Conservation (phyloP, 345 rosid genomes). For the Eucalyptus camaldulensis region DNA sequence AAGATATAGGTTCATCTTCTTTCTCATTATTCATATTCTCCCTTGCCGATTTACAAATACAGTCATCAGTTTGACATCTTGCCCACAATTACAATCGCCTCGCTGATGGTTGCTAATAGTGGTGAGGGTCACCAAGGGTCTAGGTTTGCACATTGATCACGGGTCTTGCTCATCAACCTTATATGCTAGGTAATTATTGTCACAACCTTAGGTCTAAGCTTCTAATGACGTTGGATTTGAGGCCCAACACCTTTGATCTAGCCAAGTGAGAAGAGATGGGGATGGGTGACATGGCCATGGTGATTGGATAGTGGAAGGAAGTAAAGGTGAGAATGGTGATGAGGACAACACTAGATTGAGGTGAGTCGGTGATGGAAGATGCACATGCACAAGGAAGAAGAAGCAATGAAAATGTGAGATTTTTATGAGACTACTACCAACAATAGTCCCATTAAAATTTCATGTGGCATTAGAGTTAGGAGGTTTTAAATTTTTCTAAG, state of each 20-base stretch:
- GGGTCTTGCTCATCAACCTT: neutral
- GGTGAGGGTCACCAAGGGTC: neutral
- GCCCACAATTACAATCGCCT: neutral
- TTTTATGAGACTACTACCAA: too few relatives aligned
- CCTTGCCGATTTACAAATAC: accelerated
- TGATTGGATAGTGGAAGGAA: neutral
- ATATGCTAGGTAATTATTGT: neutral
- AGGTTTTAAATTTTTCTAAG: too few relatives aligned
- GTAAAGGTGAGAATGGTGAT: neutral
- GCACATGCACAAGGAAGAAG: neutral
- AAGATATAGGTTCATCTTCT: neutral
- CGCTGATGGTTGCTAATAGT: neutral
- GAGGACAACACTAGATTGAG: neutral
- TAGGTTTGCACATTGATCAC: neutral
- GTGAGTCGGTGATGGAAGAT: neutral
- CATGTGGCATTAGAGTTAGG: too few relatives aligned
- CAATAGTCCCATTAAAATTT: too few relatives aligned
- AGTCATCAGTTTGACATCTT: neutral
- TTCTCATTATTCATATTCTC: neutral
- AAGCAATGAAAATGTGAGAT: neutral
- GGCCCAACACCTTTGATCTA: neutral
- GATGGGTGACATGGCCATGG: neutral
- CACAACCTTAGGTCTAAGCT: neutral
- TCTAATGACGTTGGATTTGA: neutral
- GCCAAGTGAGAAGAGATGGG: neutral